Evolutionary conservation across 2,329 filamentous ascomycete genomes (phyloP).

Genomic region (Sarocladium oryzae): DNA sequence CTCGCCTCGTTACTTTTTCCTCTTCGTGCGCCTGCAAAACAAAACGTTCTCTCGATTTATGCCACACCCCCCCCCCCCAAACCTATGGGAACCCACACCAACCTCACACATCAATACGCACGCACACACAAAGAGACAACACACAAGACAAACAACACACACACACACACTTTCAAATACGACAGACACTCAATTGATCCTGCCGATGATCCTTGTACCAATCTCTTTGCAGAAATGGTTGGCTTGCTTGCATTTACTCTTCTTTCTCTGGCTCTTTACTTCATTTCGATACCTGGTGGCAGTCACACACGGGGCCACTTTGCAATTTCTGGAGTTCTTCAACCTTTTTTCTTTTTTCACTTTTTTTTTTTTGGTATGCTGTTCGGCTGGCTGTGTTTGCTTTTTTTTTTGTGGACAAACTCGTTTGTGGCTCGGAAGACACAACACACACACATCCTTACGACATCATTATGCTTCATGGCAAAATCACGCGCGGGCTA

Average conservation of each 20-base stretch:
- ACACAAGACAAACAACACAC: neutral
- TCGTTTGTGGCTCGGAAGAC: no score
- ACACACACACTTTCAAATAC: neutral
- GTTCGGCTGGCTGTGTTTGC: no score
- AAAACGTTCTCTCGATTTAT: no score
- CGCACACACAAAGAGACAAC: neutral
- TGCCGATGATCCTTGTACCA: neutral
- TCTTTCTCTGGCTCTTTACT: neutral
- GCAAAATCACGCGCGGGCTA: neutral
- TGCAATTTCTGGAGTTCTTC: neutral
- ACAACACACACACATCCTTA: neutral
- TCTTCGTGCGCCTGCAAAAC: no score
- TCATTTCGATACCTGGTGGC: slow-evolving; percentile 1
- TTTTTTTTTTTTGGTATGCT: neutral
- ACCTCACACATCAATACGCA: no score
- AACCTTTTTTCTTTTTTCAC: slow-evolving; percentile 5
- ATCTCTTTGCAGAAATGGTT: neutral
- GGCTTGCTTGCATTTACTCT: neutral
- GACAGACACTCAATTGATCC: neutral
- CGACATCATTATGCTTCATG: slow-evolving; percentile 6
- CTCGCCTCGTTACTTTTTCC: slow-evolving; percentile 2
- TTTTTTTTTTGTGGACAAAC: no score
- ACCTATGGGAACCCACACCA: no score
- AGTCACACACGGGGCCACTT: neutral
- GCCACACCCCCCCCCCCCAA: no score